Evolutionary conservation across 192 early-diverging fungal genomes (phyloP).

Genomic region (Chytriomyces confervae): DNA sequence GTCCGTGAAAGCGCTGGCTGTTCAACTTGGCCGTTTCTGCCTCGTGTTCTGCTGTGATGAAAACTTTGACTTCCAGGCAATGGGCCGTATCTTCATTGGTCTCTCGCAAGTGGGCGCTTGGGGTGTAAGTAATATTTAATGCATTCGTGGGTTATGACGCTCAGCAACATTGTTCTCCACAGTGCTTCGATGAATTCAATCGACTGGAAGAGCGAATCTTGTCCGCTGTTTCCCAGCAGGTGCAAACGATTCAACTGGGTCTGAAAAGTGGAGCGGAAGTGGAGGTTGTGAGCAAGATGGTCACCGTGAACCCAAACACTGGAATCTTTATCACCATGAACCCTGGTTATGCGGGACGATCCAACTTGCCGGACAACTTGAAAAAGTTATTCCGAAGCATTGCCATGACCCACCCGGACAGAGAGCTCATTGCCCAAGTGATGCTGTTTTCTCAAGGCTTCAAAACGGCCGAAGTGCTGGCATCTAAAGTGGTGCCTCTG

Average conservation of each 20-base stretch:
- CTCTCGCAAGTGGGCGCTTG: slow-evolving; percentile 98
- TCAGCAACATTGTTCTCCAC: background rate
- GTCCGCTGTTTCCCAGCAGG: slow-evolving; percentile 98
- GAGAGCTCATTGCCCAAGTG: slow-evolving; percentile 98
- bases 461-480: slow-evolving; percentile 90
- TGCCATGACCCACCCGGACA: slow-evolving; percentile 98
- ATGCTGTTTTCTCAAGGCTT: slow-evolving; percentile 99
- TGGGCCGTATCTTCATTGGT: slow-evolving; percentile 99
- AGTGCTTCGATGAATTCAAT: slow-evolving; percentile 98
- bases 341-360: slow-evolving; percentile 97
- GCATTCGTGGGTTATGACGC: too few relatives aligned
- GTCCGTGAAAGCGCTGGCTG: slow-evolving; percentile 95
- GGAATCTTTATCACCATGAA: slow-evolving; percentile 87
- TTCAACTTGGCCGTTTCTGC: slow-evolving; percentile 92
- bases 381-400: slow-evolving; percentile 99
- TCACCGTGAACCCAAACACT: slow-evolving; percentile 86
- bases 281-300: slow-evolving; percentile 89
- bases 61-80: slow-evolving; percentile 99
- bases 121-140: too few relatives aligned
- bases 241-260: slow-evolving; percentile 98
- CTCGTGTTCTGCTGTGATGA: slow-evolving; percentile 99
- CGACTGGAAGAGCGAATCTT: slow-evolving; percentile 97
- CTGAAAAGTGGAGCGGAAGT: slow-evolving; percentile 83
- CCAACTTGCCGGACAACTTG: slow-evolving; percentile 97
- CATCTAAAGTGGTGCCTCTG: slow-evolving; percentile 95